A percentile compares a stretch with the other conserved stretches of the same genome.
phyloP scores from a whole-genome alignment of 345 rosid genomes.

The Lumnitzera racemosa region DNA sequence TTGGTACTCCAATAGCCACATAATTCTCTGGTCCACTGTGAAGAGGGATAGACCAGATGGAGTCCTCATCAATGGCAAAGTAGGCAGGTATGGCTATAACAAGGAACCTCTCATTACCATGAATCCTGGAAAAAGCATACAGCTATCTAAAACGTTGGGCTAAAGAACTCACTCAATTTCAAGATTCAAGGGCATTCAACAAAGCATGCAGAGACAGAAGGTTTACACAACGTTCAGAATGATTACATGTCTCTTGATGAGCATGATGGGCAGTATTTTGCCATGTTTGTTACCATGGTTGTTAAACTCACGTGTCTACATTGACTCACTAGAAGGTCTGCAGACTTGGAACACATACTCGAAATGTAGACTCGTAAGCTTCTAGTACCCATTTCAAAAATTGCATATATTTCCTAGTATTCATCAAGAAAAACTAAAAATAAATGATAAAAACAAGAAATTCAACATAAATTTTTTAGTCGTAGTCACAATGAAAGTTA shows the following conservation, averaged over 20 bases:
- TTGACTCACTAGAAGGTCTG: too few species aligned
- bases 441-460: too few species aligned
- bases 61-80: constrained; percentile 16
- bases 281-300: constrained; percentile 23
- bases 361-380: too few species aligned
- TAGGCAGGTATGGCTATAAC: constrained; percentile 4
- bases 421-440: too few species aligned
- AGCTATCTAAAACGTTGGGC: constrained; percentile 20
- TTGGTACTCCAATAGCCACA: constrained; percentile 41
- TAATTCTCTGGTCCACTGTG: constrained; percentile 1
- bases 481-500: too few species aligned
- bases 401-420: too few species aligned
- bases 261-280: constrained; percentile 27
- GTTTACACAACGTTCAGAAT: constrained; percentile 26
- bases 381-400: too few species aligned
- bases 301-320: too few species aligned
- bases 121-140: constrained; percentile 21
- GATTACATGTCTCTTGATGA: constrained; percentile 24
- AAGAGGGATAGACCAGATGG: constrained; percentile 17
- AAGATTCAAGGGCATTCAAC: constrained; percentile 25
- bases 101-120: constrained; percentile 16
- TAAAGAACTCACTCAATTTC: constrained; percentile 17
- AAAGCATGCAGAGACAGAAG: constrained; percentile 30
- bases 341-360: too few species aligned
- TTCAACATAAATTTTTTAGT: too few species aligned